Percentiles rank a stretch among this genome's conserved stretches.
These are phyloP conservation scores for Mucor circinelloides DNA, from an alignment of 371 early-diverging fungal genomes.

Conservation along the genomic window DNA sequence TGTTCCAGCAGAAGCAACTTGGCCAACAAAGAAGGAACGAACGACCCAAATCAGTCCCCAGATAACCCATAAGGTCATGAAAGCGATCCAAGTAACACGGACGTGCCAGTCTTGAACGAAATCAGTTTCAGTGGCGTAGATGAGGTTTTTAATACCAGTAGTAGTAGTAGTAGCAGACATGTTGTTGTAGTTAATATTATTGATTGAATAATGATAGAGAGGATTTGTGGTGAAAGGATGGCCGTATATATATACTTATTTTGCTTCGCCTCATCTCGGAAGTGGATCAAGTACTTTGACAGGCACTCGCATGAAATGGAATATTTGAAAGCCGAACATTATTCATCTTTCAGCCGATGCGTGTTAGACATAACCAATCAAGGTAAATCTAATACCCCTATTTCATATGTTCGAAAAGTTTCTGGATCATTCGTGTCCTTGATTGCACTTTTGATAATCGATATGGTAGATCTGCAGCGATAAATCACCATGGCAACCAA, in stretches of 20 bases:
- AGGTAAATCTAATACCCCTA: background rate
- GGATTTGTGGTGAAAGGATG: background rate
- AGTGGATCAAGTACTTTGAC: background rate
- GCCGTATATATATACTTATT: background rate
- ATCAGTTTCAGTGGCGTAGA: background rate
- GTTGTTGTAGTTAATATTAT: background rate
- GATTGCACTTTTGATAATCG: background rate
- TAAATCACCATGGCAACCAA: background rate
- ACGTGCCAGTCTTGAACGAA: conserved; percentile 34
- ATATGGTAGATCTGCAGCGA: background rate
- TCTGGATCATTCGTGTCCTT: background rate
- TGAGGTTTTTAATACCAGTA: background rate
- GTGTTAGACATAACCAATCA: background rate
- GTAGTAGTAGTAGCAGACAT: background rate
- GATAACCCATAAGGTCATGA: conserved; percentile 36
- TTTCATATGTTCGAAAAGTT: background rate
- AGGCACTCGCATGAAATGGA: background rate
- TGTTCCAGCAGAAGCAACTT: background rate
- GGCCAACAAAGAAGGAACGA: conserved; percentile 27
- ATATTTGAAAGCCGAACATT: background rate
- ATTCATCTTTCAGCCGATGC: background rate
- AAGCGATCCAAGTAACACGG: conserved; percentile 38
- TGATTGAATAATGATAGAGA: background rate
- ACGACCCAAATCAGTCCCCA: conserved; percentile 35
- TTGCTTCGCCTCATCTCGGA: background rate